phyloP scores from a whole-genome alignment of 202 grass and related monocot species.

The Setaria italica region DNA sequence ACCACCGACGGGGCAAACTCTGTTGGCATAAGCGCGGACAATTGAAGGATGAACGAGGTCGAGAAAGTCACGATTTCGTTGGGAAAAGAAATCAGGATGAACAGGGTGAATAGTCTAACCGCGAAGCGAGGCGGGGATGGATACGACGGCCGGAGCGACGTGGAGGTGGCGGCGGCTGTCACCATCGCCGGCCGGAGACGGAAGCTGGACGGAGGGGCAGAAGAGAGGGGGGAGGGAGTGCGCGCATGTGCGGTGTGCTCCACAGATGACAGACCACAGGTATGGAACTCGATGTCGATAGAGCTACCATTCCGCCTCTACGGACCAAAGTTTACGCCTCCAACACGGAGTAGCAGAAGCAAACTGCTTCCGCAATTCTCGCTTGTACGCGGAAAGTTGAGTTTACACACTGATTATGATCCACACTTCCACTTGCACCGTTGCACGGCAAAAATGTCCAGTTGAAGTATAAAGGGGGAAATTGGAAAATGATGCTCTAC shows the following conservation, averaged over 20 bases:
- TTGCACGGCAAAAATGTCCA: too few relatives aligned
- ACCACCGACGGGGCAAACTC: conserved; percentile 14
- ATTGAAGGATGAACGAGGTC: not conserved
- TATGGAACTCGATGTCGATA: too few relatives aligned
- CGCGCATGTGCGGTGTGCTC: conserved; percentile 28
- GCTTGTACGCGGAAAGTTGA: too few relatives aligned
- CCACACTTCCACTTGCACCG: too few relatives aligned
- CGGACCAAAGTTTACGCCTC: too few relatives aligned
- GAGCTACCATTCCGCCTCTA: not conserved
- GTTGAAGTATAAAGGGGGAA: too few relatives aligned
- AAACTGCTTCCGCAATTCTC: too few relatives aligned
- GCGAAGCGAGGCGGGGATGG: not conserved
- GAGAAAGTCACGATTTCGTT: not conserved
- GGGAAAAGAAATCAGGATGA: not conserved
- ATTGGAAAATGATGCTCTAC: too few relatives aligned
- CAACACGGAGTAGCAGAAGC: too few relatives aligned
- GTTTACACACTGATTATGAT: too few relatives aligned
- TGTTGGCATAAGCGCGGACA: not conserved
- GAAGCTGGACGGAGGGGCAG: not conserved
- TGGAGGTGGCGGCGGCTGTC: not conserved
- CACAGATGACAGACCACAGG: not conserved
- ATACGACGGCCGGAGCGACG: not conserved
- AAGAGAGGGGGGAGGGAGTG: not conserved
- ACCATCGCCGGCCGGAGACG: conserved; percentile 2
- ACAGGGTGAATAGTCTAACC: not conserved